A percentile compares a stretch with the other conserved stretches of the same genome.
Evolutionary conservation across 2,329 filamentous ascomycete genomes (phyloP).

Genomic region (Phoma sp.): DNA sequence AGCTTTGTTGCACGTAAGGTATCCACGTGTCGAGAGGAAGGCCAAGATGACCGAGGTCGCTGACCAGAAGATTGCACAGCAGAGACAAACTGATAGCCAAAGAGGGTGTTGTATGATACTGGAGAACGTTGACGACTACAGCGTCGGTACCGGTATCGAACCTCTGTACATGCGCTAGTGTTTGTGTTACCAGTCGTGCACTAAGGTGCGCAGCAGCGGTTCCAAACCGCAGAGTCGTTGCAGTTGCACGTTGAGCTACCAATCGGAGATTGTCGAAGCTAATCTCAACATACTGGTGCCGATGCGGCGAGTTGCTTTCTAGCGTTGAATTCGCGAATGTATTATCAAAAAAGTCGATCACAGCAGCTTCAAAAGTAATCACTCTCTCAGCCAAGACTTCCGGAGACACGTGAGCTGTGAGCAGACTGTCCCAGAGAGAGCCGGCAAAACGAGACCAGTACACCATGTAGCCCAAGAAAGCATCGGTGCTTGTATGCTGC

Average conservation of each 20-base stretch:
- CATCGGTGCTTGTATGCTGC: not conserved
- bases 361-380: conserved; percentile 13
- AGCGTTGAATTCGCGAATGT: not conserved
- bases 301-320: not conserved
- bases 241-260: conserved; percentile 27
- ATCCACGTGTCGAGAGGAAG: conserved; percentile 5
- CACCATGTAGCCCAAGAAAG: conserved; percentile 30
- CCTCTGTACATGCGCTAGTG: conserved; percentile 18
- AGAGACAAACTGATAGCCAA: conserved; percentile 28
- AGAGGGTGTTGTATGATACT: not conserved
- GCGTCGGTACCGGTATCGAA: conserved; percentile 21
- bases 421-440: conserved; percentile 30
- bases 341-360: conserved; percentile 16
- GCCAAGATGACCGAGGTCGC: conserved; percentile 15
- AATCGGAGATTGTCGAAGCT: conserved; percentile 34
- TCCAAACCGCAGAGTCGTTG: conserved; percentile 35
- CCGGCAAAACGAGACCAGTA: conserved; percentile 34
- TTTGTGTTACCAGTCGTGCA: conserved; percentile 24
- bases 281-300: conserved; percentile 18
- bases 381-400: conserved; percentile 12
- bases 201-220: conserved; percentile 17
- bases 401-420: conserved; percentile 15
- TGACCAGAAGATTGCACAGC: conserved; percentile 27
- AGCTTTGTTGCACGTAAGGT: conserved; percentile 17
- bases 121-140: not conserved